Evolutionary conservation across 495 filamentous ascomycete genomes (phyloP).

Genomic region (Hypomontagnella monticulosa): DNA sequence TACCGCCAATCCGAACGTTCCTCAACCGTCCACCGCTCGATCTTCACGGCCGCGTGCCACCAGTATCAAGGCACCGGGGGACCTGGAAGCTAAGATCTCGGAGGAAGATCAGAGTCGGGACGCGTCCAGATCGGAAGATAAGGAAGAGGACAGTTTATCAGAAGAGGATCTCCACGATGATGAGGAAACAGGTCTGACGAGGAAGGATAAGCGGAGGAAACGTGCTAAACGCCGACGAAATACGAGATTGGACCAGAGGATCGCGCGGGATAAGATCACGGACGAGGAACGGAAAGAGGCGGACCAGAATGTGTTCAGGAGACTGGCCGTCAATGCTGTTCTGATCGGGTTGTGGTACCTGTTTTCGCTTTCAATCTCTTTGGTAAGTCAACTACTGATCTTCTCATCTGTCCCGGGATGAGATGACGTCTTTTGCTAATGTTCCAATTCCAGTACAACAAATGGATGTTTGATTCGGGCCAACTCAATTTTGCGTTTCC

Average conservation of each 20-base stretch:
- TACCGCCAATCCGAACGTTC: slow-evolving; percentile 51
- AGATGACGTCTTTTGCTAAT: slow-evolving; percentile 26
- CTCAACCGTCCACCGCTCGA: slow-evolving; percentile 53
- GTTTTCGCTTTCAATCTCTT: slow-evolving; percentile 93
- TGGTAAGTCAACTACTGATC: slow-evolving; percentile 67
- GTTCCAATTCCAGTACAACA: slow-evolving; percentile 80
- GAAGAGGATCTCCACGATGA: slow-evolving; percentile 85
- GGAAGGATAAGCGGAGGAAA: slow-evolving; percentile 72
- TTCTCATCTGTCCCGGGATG: not conserved
- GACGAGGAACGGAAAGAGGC: slow-evolving; percentile 73
- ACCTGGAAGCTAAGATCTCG: slow-evolving; percentile 52
- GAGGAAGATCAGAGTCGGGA: slow-evolving; percentile 50
- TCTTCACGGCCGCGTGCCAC: slow-evolving; percentile 60
- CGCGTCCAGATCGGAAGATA: slow-evolving; percentile 36
- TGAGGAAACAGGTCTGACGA: slow-evolving; percentile 87
- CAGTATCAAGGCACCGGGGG: slow-evolving; percentile 49
- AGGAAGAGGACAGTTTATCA: slow-evolving; percentile 52
- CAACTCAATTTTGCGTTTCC: slow-evolving; percentile 92
- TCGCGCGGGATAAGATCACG: slow-evolving; percentile 66
- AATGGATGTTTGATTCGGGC: slow-evolving; percentile 97
- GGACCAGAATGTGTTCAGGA: slow-evolving; percentile 75
- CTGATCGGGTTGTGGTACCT: slow-evolving; percentile 93
- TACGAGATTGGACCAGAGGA: slow-evolving; percentile 76
- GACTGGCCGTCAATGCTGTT: slow-evolving; percentile 72
- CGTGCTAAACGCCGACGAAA: slow-evolving; percentile 71